Percentiles rank a stretch among this genome's conserved stretches.
Evolutionary conservation across 768 basidiomycete species (phyloP).

Genomic region (Gloeostereum incarnatum): DNA sequence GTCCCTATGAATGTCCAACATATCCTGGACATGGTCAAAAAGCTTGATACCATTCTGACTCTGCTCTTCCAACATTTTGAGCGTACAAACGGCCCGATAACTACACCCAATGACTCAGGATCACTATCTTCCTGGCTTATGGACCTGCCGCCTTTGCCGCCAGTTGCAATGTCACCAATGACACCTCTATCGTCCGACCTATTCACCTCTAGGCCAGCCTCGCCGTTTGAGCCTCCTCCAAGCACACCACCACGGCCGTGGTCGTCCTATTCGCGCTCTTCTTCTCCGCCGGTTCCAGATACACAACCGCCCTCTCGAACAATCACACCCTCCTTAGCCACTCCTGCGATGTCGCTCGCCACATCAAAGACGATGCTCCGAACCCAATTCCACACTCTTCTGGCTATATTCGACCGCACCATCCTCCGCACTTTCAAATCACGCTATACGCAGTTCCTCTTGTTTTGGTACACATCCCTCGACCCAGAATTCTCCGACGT

Average conservation of each 20-base stretch:
- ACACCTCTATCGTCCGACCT: background rate
- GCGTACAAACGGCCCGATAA: constrained; percentile 24
- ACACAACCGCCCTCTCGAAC: constrained; percentile 9
- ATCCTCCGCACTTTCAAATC: constrained; percentile 96
- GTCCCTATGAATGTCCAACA: constrained; percentile 52
- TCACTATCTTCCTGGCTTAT: constrained; percentile 16
- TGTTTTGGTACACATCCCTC: constrained; percentile 94
- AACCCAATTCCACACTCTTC: constrained; percentile 75
- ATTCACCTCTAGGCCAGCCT: too few relatives aligned
- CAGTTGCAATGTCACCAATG: background rate
- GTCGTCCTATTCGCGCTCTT: constrained; percentile 5
- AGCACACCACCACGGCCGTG: too few relatives aligned
- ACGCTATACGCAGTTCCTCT: constrained; percentile 92
- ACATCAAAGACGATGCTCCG: constrained; percentile 29
- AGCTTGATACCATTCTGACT: constrained; percentile 82
- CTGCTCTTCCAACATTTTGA: constrained; percentile 84
- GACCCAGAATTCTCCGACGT: constrained; percentile 84
- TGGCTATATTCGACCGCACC: constrained; percentile 88
- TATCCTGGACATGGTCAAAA: constrained; percentile 82
- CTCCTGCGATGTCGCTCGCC: constrained; percentile 14
- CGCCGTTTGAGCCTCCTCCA: too few relatives aligned
- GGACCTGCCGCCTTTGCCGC: constrained; percentile 23
- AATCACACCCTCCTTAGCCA: constrained; percentile 14
- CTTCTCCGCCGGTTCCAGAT: constrained; percentile 10
- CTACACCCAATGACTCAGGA: constrained; percentile 9